These are phyloP conservation scores for Podospora pseudopauciseta DNA, from an alignment of 495 filamentous ascomycete species.

Conservation along the genomic window DNA sequence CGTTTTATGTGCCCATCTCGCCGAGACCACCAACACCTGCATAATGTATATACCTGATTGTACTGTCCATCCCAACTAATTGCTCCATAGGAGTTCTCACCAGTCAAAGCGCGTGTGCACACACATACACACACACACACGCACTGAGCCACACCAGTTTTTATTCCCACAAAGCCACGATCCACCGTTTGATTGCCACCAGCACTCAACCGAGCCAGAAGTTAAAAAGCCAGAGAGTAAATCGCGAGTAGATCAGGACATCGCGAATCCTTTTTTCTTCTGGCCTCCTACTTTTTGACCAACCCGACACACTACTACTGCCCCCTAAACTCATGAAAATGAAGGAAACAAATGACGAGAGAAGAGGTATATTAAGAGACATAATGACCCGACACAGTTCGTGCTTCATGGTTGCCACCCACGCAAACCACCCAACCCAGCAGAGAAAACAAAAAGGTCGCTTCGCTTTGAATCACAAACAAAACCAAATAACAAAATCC, in stretches of 20 bases:
- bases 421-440: neutral
- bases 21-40: neutral
- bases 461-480: neutral
- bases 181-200: neutral
- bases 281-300: neutral
- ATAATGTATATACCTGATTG: neutral
- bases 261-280: neutral
- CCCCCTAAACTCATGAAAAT: neutral
- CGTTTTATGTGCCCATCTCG: neutral
- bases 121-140: neutral
- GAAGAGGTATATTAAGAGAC: neutral
- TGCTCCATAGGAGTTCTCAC: neutral
- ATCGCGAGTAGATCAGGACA: neutral
- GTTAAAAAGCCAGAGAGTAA: neutral
- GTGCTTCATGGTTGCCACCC: no score
- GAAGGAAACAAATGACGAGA: neutral
- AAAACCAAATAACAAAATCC: neutral
- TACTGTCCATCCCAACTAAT: neutral
- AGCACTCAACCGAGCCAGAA: neutral
- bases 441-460: neutral
- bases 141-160: neutral
- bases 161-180: neutral
- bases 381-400: neutral
- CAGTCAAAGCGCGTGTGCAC: neutral
- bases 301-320: neutral